These are phyloP conservation scores for Saprolegnia diclina DNA, from an alignment of 352 stramenopile genomes.

Conservation along the genomic window DNA sequence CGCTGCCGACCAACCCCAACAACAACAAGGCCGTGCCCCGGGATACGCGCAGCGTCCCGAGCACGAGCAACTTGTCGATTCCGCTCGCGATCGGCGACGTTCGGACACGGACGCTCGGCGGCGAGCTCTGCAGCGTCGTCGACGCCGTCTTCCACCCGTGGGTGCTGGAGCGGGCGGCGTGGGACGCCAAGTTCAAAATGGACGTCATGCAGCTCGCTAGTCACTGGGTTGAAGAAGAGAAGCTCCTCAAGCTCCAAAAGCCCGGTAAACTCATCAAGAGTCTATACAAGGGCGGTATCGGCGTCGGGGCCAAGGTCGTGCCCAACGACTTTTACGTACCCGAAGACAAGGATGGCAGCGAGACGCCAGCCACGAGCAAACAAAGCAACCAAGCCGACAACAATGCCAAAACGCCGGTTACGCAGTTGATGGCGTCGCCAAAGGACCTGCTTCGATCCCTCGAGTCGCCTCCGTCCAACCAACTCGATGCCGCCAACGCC, in stretches of 20 bases:
- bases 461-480: slow-evolving; percentile 3
- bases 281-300: slow-evolving; percentile 69
- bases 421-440: neutral
- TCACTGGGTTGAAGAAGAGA: slow-evolving; percentile 72
- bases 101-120: slow-evolving; percentile 47
- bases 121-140: slow-evolving; percentile 41
- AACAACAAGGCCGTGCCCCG: slow-evolving; percentile 47
- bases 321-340: slow-evolving; percentile 70
- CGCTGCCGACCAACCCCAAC: slow-evolving; percentile 70
- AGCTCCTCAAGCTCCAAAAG: slow-evolving; percentile 33
- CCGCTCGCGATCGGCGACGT: slow-evolving; percentile 63
- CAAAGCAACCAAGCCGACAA: slow-evolving; percentile 10
- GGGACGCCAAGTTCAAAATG: slow-evolving; percentile 75
- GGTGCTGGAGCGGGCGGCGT: slow-evolving; percentile 61
- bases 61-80: slow-evolving; percentile 67
- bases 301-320: slow-evolving; percentile 51
- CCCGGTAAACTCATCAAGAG: slow-evolving; percentile 81
- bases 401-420: neutral
- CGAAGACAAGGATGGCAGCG: slow-evolving; percentile 21
- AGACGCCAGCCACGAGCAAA: neutral
- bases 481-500: neutral
- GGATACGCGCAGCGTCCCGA: slow-evolving; percentile 54
- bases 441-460: slow-evolving; percentile 3
- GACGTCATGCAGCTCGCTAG: slow-evolving; percentile 73
- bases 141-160: slow-evolving; percentile 79